Base-by-base conservation (phyloP, 345 rosid species). In the Eutrema heterophyllum region DNA sequence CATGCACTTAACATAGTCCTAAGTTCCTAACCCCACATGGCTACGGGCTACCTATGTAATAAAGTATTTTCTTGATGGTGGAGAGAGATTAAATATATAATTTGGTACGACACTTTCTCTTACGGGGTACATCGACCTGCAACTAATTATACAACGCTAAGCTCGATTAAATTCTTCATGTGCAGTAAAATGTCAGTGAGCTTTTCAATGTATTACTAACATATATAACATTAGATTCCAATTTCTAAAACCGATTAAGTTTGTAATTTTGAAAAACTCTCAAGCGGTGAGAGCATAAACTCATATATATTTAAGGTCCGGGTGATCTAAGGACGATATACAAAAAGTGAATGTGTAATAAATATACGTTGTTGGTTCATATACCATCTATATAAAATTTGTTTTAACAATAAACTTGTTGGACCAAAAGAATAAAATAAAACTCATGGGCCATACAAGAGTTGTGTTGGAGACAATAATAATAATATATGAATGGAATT, bases 1-100 rank as follows among this genome's bases (percentile, higher is more conserved):
- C 64, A 77, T 41, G 72, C 43, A 43, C 69, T 77, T 58, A 54
- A 26, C 67, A 48, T 36, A 40, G 36, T 71, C 56, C 64, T n/a
- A n/a, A n/a, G n/a, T n/a, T n/a, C n/a, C n/a, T 43, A 58, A 66
- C 68, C 77, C 62, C 81, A 77, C 81, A 77, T 77, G 81, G 72
- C 81, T 65, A 65, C 15, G 60, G 51, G 50, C 38, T 71, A 65
- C 81, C 72, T 65, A 64, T 59, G 58, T 57, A 64, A 71, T 71
- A 65, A 57, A 77, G 4, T 58, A 58, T 50, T 50, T 48, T 26
- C 18, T 15, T 11, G 45, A 54, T 76, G 52, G 59, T 29, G 33
- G 56, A 69, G 71, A 38, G 27, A 38, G 45, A 61, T 74, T 16
- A 36, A 70, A 70, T 46, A 76, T 46, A 36, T 48, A 69, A 62